Conservation (phyloP, 192 early-diverging fungal species). For the Rhizophlyctis rosea region DNA sequence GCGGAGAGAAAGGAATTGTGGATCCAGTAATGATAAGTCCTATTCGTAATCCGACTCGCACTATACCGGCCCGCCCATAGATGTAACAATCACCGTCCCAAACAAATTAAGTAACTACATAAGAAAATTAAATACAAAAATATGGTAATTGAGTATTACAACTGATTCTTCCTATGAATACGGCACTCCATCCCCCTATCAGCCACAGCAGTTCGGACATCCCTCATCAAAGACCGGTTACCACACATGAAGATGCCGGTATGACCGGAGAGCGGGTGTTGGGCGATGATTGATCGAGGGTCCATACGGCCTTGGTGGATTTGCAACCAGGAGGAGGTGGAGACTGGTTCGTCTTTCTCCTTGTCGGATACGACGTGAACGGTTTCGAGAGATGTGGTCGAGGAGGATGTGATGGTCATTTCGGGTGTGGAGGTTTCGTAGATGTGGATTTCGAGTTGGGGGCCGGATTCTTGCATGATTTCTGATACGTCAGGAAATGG, state of each 20-base stretch:
- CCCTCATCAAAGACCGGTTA: not conserved
- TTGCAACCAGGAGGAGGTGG: not conserved
- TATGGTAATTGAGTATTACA: no score
- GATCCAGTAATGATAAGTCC: no score
- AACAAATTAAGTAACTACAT: no score
- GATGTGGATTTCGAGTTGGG: slow-evolving; percentile 11
- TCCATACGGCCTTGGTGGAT: not conserved
- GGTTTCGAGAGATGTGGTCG: not conserved
- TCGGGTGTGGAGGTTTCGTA: not conserved
- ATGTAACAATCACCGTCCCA: no score
- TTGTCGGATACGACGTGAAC: not conserved
- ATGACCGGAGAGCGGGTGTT: not conserved
- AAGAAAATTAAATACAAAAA: no score
- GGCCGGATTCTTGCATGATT: no score
- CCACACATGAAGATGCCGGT: slow-evolving; percentile 11
- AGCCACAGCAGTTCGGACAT: not conserved
- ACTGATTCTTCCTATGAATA: no score
- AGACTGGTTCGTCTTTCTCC: not conserved
- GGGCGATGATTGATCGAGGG: not conserved
- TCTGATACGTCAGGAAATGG: not conserved
- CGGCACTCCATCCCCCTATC: not conserved
- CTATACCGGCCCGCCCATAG: no score
- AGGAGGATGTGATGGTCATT: not conserved
- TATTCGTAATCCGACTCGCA: no score
- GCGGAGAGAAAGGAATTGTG: no score